Evolutionary conservation across 1,284 basidiomycete species (phyloP), one percentile per base, ranked within the genome.

Genomic region (Phlebopus sp.): DNA sequence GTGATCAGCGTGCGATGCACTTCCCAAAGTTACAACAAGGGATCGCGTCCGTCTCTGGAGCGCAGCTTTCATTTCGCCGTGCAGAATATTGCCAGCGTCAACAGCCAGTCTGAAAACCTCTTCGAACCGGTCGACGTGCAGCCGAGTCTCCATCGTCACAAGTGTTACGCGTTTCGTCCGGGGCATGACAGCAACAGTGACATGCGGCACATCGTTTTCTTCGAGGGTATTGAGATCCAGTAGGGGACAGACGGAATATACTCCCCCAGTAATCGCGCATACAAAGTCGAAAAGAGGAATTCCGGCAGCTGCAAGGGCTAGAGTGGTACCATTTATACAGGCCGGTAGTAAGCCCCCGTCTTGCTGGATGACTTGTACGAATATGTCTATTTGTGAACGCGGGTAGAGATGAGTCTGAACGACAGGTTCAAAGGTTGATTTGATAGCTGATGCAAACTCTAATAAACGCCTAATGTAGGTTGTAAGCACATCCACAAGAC

Each of bases 401-500:
- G 96, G 96, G 69, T 96, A 98, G 41, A 98, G 78, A 55, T 81
- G 81, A 1, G 89, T 88, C 64, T 95, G 90, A 34, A 99, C 81
- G 44, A 97, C 92, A 36, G 95, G 92, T 64, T 98, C 94, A 60
- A 99, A 98, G 0, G 96, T 97, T 32, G 91, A 86, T 69, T 92
- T 89, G 55, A 99, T 85, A 11, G 86, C 83, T 2, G 90, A 78
- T 2, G 86, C 90, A 51, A 97, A 78, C 68, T 99, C 96, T 50
- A 92, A 75, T 49, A 92, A 79, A 15, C 94, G 91, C 68, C 96
- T 97, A 44, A 50, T 25, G 5, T 31, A 43, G 31, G 2, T 11
- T 31, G 18, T 60, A 17, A 55, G 50, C 14, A 21, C 31, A 5
- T 38, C 14, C 25, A 44, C 21, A 45, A 50, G 41, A 46, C 37